Evolutionary conservation across 805 yeast genomes (phyloP).

Genomic region (Wickerhamomyces silvicola): DNA sequence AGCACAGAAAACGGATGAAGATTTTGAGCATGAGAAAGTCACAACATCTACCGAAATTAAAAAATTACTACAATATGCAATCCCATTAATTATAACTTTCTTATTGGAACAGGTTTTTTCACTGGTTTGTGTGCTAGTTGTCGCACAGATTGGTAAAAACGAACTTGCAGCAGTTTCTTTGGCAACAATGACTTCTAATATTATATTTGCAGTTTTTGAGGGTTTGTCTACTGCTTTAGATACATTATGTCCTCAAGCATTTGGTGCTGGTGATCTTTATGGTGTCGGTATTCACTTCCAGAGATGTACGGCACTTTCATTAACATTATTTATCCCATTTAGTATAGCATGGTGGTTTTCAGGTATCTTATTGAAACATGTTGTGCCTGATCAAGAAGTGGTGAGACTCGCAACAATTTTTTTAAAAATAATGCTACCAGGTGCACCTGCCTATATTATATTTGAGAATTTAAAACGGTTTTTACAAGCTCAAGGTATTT

Average conservation of each 20-base stretch:
- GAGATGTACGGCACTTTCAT: constrained; percentile 52
- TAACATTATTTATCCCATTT: constrained; percentile 39
- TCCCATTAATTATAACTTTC: constrained; percentile 54
- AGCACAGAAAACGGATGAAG: constrained; percentile 16
- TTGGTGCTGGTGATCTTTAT: constrained; percentile 64
- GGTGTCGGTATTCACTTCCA: constrained; percentile 73
- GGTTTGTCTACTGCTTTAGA: constrained; percentile 81
- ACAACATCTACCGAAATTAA: constrained; percentile 30
- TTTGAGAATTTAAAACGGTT: constrained; percentile 81
- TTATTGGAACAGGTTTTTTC: constrained; percentile 51
- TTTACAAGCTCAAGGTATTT: constrained; percentile 81
- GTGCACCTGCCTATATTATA: constrained; percentile 71
- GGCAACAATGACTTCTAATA: constrained; percentile 78
- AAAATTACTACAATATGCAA: constrained; percentile 35
- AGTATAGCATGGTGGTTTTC: constrained; percentile 57
- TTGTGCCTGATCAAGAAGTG: constrained; percentile 51
- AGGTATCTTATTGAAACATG: constrained; percentile 30
- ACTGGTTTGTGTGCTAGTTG: constrained; percentile 54
- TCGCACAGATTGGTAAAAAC: constrained; percentile 75
- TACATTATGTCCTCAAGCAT: constrained; percentile 80
- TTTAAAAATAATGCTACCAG: constrained; percentile 51
- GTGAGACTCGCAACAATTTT: constrained; percentile 51
- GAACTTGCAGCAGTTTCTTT: constrained; percentile 81
- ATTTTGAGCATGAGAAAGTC: constrained; percentile 27
- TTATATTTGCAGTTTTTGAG: constrained; percentile 73